These are phyloP conservation scores for Nemania abortiva DNA, from an alignment of 2,329 filamentous ascomycete species.

Conservation along the genomic window DNA sequence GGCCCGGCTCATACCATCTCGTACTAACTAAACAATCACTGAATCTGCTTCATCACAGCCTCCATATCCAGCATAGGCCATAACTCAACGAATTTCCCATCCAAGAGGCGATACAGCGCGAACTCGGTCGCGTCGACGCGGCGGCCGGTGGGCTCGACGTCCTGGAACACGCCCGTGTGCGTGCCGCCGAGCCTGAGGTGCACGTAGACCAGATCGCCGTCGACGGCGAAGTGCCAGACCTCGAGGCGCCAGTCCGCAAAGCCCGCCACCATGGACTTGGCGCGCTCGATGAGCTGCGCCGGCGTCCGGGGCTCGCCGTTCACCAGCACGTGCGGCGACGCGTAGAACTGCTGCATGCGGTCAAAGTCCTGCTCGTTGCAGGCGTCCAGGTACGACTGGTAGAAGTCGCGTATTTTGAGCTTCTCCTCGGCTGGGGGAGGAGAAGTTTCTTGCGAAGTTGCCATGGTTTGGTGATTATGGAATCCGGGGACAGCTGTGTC, in stretches of 20 bases:
- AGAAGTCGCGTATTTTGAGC: constrained; percentile 17
- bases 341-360: constrained; percentile 23
- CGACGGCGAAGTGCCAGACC: constrained; percentile 21
- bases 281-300: constrained; percentile 8
- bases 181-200: constrained; percentile 18
- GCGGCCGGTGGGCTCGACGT: constrained; percentile 15
- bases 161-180: constrained; percentile 10
- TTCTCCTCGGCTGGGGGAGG: constrained; percentile 2
- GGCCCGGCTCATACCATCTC: too few species aligned
- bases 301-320: constrained; percentile 18
- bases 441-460: not conserved
- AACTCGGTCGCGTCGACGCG: constrained; percentile 17
- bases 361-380: constrained; percentile 15
- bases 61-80: constrained; percentile 22
- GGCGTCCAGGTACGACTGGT: constrained; percentile 19
- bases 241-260: constrained; percentile 18
- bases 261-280: constrained; percentile 5
- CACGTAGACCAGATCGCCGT: constrained; percentile 14
- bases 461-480: too few species aligned
- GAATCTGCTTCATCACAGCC: not conserved
- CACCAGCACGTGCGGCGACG: constrained; percentile 8
- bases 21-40: too few species aligned
- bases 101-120: constrained; percentile 18
- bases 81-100: constrained; percentile 17
- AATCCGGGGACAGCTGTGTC: too few species aligned